phyloP scores from a whole-genome alignment of 2,329 filamentous ascomycete genomes.

The Neonectria punicea region DNA sequence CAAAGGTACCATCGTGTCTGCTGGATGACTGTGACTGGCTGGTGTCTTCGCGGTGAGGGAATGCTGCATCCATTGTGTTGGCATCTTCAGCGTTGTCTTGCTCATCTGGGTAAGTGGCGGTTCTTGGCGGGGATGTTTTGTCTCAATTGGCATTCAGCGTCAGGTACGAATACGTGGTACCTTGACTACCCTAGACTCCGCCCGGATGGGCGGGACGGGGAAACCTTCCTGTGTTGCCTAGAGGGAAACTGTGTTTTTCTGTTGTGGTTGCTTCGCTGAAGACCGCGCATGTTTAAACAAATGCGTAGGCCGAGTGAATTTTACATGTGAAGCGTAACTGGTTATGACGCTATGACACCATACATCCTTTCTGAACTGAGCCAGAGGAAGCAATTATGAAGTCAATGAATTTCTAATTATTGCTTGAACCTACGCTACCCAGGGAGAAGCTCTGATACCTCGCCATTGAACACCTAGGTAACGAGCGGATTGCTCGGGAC shows the following conservation, averaged over 20 bases:
- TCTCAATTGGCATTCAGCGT: not conserved
- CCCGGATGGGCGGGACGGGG: not conserved
- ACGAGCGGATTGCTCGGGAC: not conserved
- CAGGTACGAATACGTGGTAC: not conserved
- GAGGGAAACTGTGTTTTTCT: not conserved
- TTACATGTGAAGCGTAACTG: too few species aligned
- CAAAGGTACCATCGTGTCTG: constrained; percentile 9
- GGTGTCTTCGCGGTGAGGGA: not conserved
- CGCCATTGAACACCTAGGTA: not conserved
- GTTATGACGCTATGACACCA: not conserved
- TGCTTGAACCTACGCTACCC: not conserved
- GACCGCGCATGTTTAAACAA: not conserved
- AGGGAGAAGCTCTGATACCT: not conserved
- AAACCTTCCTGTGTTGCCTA: not conserved
- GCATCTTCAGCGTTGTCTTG: constrained; percentile 2
- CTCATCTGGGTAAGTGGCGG: not conserved
- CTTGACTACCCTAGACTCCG: constrained; percentile 4
- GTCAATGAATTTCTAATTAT: not conserved
- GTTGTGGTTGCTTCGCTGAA: not conserved
- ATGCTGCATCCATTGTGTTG: constrained; percentile 3
- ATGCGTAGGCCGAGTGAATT: not conserved
- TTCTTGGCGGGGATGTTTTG: constrained; percentile 6
- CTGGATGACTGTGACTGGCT: constrained; percentile 17
- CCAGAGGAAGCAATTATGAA: not conserved
- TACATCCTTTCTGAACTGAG: not conserved